A percentile compares a stretch with the other conserved stretches of the same genome.
These are phyloP conservation scores for Coemansia biformis DNA, from an alignment of 192 early-diverging fungal genomes.

Conservation along the genomic window DNA sequence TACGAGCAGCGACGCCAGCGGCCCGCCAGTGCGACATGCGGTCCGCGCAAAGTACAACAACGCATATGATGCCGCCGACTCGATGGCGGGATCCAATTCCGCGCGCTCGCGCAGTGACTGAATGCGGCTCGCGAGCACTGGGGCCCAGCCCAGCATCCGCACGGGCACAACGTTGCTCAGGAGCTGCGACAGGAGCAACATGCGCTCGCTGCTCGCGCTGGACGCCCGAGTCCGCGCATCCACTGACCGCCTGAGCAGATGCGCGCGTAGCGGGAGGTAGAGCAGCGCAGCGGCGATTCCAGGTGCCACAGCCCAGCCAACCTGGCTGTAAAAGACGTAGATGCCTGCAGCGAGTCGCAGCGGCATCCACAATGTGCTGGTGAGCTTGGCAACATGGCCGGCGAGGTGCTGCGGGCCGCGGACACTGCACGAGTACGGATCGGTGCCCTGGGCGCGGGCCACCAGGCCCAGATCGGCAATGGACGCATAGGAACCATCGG, in stretches of 20 bases:
- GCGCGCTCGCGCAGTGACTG: slow-evolving; percentile 3
- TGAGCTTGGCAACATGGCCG: slow-evolving; percentile 8
- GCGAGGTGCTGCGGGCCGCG: slow-evolving; percentile 12
- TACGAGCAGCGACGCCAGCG: slow-evolving; percentile 22
- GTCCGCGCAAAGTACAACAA: neutral
- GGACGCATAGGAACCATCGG: neutral
- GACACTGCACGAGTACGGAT: slow-evolving; percentile 26
- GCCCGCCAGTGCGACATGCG: slow-evolving; percentile 27
- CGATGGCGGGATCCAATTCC: slow-evolving; percentile 5
- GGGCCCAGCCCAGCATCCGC: slow-evolving; percentile 29
- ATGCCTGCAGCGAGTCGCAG: slow-evolving; percentile 12
- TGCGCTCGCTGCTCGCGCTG: neutral
- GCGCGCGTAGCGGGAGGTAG: slow-evolving; percentile 28
- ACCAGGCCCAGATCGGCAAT: neutral
- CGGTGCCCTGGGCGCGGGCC: neutral
- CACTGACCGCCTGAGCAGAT: slow-evolving; percentile 1
- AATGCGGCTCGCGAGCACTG: slow-evolving; percentile 3
- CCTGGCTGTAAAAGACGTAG: slow-evolving; percentile 33
- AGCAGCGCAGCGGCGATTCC: slow-evolving; percentile 15
- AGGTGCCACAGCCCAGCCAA: slow-evolving; percentile 28
- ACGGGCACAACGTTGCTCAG: slow-evolving; percentile 23
- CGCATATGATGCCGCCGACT: neutral
- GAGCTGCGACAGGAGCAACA: slow-evolving; percentile 9
- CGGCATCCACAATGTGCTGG: slow-evolving; percentile 19
- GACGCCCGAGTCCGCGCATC: too few species aligned